A percentile compares a stretch with the other conserved stretches of the same genome.
These are phyloP conservation scores for Phytophthora citrophthora DNA, from an alignment of 352 stramenopile species.

Conservation along the genomic window DNA sequence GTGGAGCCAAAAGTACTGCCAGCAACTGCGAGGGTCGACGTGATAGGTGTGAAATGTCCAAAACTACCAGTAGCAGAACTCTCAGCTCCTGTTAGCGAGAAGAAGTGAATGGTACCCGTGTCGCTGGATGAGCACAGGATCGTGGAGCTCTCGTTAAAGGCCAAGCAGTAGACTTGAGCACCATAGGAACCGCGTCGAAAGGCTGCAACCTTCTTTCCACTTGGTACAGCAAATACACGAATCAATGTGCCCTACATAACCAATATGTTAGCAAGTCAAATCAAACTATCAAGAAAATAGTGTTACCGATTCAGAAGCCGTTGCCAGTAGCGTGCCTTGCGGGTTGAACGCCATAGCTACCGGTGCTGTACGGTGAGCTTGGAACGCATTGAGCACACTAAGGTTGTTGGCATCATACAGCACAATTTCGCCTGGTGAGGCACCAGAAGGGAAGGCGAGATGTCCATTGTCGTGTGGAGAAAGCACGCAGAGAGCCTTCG, in stretches of 20 bases:
- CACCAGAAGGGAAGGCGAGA: conserved; percentile 84
- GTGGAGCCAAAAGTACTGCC: conserved; percentile 61
- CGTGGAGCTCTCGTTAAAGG: conserved; percentile 94
- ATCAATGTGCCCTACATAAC: conserved; percentile 94
- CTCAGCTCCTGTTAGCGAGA: conserved; percentile 82
- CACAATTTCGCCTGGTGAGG: conserved; percentile 88
- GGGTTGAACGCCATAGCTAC: conserved; percentile 91
- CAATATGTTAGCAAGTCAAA: background rate
- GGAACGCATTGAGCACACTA: conserved; percentile 91
- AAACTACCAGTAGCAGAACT: conserved; percentile 83
- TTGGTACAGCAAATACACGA: conserved; percentile 96
- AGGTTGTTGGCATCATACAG: conserved; percentile 93
- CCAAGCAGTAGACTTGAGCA: conserved; percentile 95
- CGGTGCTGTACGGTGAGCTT: conserved; percentile 87
- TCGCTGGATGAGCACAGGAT: conserved; percentile 96
- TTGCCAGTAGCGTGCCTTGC: conserved; percentile 88
- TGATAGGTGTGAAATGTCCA: conserved; percentile 76
- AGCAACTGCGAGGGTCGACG: conserved; percentile 76
- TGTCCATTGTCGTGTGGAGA: conserved; percentile 89
- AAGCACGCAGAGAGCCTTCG: conserved; percentile 81
- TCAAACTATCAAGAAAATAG: background rate
- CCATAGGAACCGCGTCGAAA: conserved; percentile 96
- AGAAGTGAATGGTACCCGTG: conserved; percentile 97
- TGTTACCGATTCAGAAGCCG: conserved; percentile 89
- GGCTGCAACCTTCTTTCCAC: conserved; percentile 90